Percentiles rank a stretch among this genome's conserved stretches.
Conservation (phyloP, 352 stramenopile genomes). For the Globisporangium rhizosaccharum region DNA sequence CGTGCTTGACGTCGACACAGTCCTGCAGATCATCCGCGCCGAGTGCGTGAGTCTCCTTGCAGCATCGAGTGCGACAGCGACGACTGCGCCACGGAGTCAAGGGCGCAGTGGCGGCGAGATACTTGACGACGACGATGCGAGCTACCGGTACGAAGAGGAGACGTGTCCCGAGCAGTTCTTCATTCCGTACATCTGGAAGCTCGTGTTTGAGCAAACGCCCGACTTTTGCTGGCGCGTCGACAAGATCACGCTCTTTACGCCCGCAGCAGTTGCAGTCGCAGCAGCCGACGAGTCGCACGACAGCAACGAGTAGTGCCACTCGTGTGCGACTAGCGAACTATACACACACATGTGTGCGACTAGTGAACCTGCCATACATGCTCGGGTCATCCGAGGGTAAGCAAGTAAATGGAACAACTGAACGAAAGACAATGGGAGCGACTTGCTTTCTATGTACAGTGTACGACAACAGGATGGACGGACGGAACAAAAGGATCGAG, state of each 20-base stretch:
- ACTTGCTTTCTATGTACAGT: too few species aligned
- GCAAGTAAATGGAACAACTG: too few species aligned
- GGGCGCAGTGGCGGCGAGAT: not conserved
- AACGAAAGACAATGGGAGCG: too few species aligned
- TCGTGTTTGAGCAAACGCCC: slow-evolving; percentile 64
- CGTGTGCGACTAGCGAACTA: not conserved
- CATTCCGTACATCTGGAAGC: slow-evolving; percentile 71
- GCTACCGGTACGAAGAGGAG: slow-evolving; percentile 78
- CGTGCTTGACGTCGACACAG: slow-evolving; percentile 57
- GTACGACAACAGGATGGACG: too few species aligned
- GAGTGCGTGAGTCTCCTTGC: slow-evolving; percentile 69
- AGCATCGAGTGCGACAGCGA: slow-evolving; percentile 11
- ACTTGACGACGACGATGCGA: slow-evolving; percentile 49
- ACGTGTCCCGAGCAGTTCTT: slow-evolving; percentile 72
- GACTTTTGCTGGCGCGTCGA: slow-evolving; percentile 78
- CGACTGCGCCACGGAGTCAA: slow-evolving; percentile 2
- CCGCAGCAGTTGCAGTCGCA: not conserved
- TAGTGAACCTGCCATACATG: too few species aligned
- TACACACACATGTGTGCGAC: too few species aligned
- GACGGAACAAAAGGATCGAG: too few species aligned
- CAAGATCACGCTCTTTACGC: slow-evolving; percentile 75
- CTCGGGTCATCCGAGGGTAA: too few species aligned
- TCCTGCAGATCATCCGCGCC: slow-evolving; percentile 58
- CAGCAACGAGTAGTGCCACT: not conserved
- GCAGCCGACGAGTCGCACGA: not conserved